A percentile compares a stretch with the other conserved stretches of the same genome.
These are phyloP conservation scores for Chlamydomonas urium DNA, from an alignment of 139 green algal genomes.

Conservation along the genomic window DNA sequence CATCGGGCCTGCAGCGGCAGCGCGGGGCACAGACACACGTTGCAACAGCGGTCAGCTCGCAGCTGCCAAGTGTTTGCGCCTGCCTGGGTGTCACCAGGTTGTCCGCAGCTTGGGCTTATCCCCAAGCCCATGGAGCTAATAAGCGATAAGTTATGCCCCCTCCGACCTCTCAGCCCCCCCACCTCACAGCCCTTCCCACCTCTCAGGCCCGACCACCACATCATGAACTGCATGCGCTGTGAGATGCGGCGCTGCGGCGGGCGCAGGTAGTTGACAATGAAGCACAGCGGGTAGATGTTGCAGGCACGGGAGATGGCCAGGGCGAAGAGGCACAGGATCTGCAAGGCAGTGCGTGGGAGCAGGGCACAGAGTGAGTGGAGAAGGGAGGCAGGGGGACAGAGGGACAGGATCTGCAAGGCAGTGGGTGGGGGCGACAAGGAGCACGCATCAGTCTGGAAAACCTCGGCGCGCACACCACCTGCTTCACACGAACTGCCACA, in stretches of 20 bases:
- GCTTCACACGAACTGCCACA: no score
- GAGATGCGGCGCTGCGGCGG: slow-evolving; percentile 27
- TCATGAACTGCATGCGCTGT: slow-evolving; percentile 29
- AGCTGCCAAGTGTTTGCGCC: no score
- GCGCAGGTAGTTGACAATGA: slow-evolving; percentile 45
- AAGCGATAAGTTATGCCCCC: no score
- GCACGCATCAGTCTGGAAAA: no score
- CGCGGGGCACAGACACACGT: neutral
- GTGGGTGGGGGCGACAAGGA: neutral
- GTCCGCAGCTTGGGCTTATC: no score
- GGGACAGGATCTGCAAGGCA: slow-evolving; percentile 32
- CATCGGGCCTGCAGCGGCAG: slow-evolving; percentile 39
- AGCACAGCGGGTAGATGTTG: slow-evolving; percentile 43
- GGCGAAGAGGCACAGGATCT: slow-evolving; percentile 41
- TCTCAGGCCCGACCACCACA: slow-evolving; percentile 60
- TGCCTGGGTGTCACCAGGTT: no score
- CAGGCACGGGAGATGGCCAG: slow-evolving; percentile 42
- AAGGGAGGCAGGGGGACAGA: slow-evolving; percentile 33
- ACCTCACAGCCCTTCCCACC: slow-evolving; percentile 48
- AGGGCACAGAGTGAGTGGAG: neutral
- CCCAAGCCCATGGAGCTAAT: no score
- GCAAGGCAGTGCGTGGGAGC: slow-evolving; percentile 11
- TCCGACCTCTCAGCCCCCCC: no score
- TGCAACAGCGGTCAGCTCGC: slow-evolving; percentile 4
- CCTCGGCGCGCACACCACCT: neutral